Evolutionary conservation across 345 rosid genomes (phyloP), one percentile per base, ranked within the genome.

Genomic region (Hevea brasiliensis): DNA sequence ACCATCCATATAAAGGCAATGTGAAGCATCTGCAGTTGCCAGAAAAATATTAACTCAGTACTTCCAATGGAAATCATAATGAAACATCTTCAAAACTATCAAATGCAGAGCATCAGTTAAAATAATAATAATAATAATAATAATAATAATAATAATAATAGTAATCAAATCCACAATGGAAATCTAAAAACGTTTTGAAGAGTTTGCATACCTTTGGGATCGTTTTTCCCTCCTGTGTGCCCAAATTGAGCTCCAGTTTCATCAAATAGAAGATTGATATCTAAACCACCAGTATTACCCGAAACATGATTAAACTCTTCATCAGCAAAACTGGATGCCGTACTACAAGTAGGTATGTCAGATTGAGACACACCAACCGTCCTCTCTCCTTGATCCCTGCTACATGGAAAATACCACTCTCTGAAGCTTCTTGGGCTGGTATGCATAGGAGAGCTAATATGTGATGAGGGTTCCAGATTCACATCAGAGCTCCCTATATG

Each of bases 291-390:
- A 51, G 70, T 66, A 70, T 47, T 72, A 79, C 76, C 76, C 20
- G 84, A 58, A 73, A 74, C 62, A 71, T 10, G 74, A 61, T 62
- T 72, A 67, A 74, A 69, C 76, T 74, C 72, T 74, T 75, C 83
- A 67, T 79, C 83, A 67, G 77, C 60, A 54, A 84, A 82, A 76
- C 80, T 77, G 79, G 89, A 81, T 40, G 83, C 72, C 18, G 81
- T 78, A 76, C 85, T 82, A 72, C 85, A 80, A 78, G 82, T 76
- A 41, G 78, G 79, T 53, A 85, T 84, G 73, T 83, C 85, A 65
- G 76, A 71, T 47, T 80, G 83, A 72, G 77, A 74, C n/a, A 79
- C 79, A 55, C 81, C 81, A 69, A 67, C 76, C 74, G 76, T 66
- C 68, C 84, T 82, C 6, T 61, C 51, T 37, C 48, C 76, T 44